Evolutionary conservation across 805 yeast genomes (phyloP), one percentile per base, ranked within the genome.

Genomic region (Schizosaccharomyces osmophilus): DNA sequence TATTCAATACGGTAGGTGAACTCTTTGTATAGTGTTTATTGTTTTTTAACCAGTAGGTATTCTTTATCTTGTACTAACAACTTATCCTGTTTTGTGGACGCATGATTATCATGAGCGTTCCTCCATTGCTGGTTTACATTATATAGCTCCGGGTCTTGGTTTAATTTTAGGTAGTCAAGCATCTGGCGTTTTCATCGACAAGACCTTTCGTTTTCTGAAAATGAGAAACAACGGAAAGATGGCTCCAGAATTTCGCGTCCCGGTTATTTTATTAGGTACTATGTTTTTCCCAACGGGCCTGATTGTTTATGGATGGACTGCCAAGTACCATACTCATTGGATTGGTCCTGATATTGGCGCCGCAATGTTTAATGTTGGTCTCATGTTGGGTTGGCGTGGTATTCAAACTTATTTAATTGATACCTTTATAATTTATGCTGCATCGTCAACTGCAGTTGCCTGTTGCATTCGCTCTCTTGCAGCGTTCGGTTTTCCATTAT

Each of bases 241-340:
- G n/a, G 78, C 79, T 64, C 86, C 86, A 1, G 87, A 82, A 66
- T 81, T 69, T 68, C 72, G 85, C 59, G 68, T 82, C 41, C 82
- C 82, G 15, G 73, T 77, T 61, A 68, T 82, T 58, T 72, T 81
- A 24, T 51, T 51, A 29, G 71, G 78, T 26, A 80, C 84, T 0
- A 65, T 82, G 42, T 66, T 77, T 15, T 73, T 79, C 63, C 81
- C 85, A 0, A 72, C 75, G 8, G 88, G 86, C 0, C 71, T 82
- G 48, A 70, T 83, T 62, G 78, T 84, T 79, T 82, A 79, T 66
- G 87, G 87, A 11, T 82, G 87, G 87, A 75, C 81, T 39, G 84
- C 83, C 1, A 72, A 81, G 65, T 72, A 75, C 51, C 68, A 77
- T 42, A 67, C 80, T 58, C 79, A 75, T 63, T 83, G 84, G 83